These are phyloP conservation scores for Carex kokanica DNA, from an alignment of 176 grass and related monocot species.

Conservation along the genomic window DNA sequence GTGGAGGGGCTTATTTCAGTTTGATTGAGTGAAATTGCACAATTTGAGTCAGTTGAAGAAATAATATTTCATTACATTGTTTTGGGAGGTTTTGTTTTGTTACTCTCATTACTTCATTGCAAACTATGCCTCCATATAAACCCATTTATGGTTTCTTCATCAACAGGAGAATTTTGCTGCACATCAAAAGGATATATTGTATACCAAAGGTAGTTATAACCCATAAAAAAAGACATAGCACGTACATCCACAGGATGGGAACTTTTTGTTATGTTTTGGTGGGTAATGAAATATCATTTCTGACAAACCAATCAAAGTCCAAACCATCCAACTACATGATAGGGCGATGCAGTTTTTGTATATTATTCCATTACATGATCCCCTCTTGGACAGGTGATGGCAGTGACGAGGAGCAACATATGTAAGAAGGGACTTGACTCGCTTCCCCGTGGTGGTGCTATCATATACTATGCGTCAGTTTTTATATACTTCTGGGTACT, in stretches of 20 bases:
- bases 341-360: not conserved
- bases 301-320: not conserved
- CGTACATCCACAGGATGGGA: not conserved
- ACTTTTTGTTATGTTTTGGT: not conserved
- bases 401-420: conserved; percentile 74
- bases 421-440: conserved; percentile 82
- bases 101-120: not conserved
- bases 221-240: not conserved
- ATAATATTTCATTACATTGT: not conserved
- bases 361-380: not conserved
- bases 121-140: not conserved
- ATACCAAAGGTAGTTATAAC: not conserved
- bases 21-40: not conserved
- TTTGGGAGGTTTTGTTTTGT: not conserved
- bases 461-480: conserved; percentile 85
- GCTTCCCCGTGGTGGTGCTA: conserved; percentile 73
- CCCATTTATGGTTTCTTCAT: not conserved
- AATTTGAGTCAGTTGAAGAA: not conserved
- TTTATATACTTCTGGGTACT: conserved; percentile 97
- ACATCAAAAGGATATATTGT: not conserved
- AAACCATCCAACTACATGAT: not conserved
- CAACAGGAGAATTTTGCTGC: not conserved
- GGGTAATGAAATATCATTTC: not conserved
- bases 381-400: conserved; percentile 65
- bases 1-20: not conserved